Base-by-base conservation (phyloP, 768 basidiomycete species). In the Lactarius trivialis region DNA sequence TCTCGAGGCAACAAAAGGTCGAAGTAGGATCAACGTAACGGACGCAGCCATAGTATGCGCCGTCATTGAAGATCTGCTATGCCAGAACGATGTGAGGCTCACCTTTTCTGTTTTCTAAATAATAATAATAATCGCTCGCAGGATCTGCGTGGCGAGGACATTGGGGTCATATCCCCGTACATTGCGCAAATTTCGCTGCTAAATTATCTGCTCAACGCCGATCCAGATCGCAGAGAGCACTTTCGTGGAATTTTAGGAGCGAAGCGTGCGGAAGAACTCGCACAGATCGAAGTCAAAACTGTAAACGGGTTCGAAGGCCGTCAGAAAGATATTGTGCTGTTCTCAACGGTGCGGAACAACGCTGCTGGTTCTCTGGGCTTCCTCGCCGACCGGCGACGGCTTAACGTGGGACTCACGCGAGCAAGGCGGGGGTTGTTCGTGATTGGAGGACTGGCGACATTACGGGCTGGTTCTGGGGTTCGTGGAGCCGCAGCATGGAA, bases 241-340 rank as follows among this genome's bases (percentile, higher is more conserved):
- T 88, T 93, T 70, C 72, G 74, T 41, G 70, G 73, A 7, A 79
- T 83, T 0, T 78, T 95, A 26, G 93, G 92, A 24, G 73, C 79
- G 15, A 79, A 79, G 51, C 84, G 91, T 28, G 84, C 79, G 21
- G 76, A 81, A 74, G 85, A 94, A 66, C 72, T 92, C 7, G 70
- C 75, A 0, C 72, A 81, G 56, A 80, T 97, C 56, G 93, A 96
- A 73, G 82, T 96, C 69, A 91, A 90, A 76, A 96, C 93, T 0
- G 93, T 97, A 15, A 93, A 97, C 68, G 93, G 93, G 21, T 97
- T 95, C 72, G 92, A 97, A 73, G 93, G 93, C 14, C 81, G 92
- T 50, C 92, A 97, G 76, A 96, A 96, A 75, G 88, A 92, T 33
- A 84, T 96, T 45, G 90, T 97, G 65, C 80, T 97, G 48, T 94